Evolutionary conservation across 2,329 filamentous ascomycete genomes (phyloP).

Genomic region (Pseudocercospora musae): DNA sequence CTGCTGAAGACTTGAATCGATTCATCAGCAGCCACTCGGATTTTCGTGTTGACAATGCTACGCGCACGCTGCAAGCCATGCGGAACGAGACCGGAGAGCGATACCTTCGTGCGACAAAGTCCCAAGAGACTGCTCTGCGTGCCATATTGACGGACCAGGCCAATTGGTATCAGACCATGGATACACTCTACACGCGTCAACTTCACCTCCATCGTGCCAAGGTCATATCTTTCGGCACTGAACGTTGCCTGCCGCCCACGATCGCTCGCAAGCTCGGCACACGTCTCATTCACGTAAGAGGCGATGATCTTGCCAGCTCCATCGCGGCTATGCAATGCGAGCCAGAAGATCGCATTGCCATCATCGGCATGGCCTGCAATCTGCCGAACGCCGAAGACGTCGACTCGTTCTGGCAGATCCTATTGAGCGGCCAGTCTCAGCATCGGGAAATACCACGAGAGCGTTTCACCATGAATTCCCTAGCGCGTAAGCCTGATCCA

Average conservation of each 20-base stretch:
- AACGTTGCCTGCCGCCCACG: not conserved
- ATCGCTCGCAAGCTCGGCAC: not conserved
- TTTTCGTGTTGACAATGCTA: not conserved
- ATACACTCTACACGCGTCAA: not conserved
- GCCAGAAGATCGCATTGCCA: slow-evolving; percentile 9
- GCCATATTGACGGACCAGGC: slow-evolving; percentile 6
- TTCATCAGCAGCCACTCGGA: not conserved
- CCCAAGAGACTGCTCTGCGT: not conserved
- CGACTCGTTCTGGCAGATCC: slow-evolving; percentile 16
- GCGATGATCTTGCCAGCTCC: not conserved
- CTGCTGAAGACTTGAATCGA: not conserved
- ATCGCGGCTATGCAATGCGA: not conserved
- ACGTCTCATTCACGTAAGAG: not conserved
- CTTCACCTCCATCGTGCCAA: not conserved
- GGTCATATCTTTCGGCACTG: not conserved
- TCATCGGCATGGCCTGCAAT: slow-evolving; percentile 18
- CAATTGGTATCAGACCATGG: slow-evolving; percentile 8
- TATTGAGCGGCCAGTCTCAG: slow-evolving; percentile 7
- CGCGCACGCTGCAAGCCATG: not conserved
- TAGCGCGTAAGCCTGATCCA: not conserved
- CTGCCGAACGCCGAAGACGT: slow-evolving; percentile 10
- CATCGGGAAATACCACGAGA: slow-evolving; percentile 5
- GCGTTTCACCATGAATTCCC: slow-evolving; percentile 4
- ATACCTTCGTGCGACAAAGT: not conserved
- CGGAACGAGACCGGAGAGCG: not conserved